Conservation (phyloP, 2,329 filamentous ascomycete species). For the Ramichloridium luteum region DNA sequence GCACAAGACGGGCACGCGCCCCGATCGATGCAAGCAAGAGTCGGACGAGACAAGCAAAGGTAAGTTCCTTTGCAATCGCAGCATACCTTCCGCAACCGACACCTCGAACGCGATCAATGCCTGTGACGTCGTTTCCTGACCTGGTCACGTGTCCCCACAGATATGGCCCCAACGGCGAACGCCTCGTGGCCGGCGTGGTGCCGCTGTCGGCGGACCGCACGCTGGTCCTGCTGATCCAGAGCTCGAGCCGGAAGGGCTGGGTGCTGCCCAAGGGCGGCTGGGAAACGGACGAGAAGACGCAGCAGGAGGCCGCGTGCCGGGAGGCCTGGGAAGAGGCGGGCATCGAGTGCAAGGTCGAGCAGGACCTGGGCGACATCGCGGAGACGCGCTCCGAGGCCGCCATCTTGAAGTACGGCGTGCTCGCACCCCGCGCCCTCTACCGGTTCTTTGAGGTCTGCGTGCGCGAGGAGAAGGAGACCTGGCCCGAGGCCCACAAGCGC, state of each 20-base stretch:
- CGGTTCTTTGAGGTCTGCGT: conserved; percentile 85
- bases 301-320: conserved; percentile 67
- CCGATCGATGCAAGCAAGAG: conserved; percentile 52
- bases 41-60: conserved; percentile 66
- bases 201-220: conserved; percentile 76
- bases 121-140: conserved; percentile 4
- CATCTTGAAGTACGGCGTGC: conserved; percentile 23
- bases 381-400: conserved; percentile 52
- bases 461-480: conserved; percentile 68
- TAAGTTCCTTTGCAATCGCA: conserved; percentile 8
- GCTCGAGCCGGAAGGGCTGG: conserved; percentile 81
- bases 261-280: conserved; percentile 96
- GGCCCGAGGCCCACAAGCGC: conserved; percentile 91
- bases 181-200: conserved; percentile 88
- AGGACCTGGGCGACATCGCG: conserved; percentile 73
- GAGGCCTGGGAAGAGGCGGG: conserved; percentile 98
- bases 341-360: conserved; percentile 71
- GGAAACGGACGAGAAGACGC: conserved; percentile 85
- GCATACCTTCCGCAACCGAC: not conserved
- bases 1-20: conserved; percentile 30
- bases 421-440: conserved; percentile 63
- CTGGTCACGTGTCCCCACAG: conserved; percentile 39
- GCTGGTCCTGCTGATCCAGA: conserved; percentile 87
- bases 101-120: not conserved
- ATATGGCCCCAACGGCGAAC: conserved; percentile 83